Evolutionary conservation across 345 rosid species (phyloP), one percentile per base, ranked within the genome.

Genomic region (Acer negundo): DNA sequence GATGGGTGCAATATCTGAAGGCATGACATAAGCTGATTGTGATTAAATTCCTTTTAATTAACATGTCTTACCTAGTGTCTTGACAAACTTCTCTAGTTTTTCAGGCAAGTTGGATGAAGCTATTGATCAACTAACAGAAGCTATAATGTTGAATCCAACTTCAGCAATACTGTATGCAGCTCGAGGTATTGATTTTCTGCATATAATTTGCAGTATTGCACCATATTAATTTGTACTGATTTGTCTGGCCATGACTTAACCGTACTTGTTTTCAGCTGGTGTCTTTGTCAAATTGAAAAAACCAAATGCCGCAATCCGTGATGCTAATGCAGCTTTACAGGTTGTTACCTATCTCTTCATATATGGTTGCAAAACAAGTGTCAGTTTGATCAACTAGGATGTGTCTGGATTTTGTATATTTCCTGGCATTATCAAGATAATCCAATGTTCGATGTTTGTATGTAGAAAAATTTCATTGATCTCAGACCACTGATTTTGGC

Each of bases 241-340:
- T 62, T 59, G 20, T 15, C 28, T 69, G 5, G 11, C 19, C 67
- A 75, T 59, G 31, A 22, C 46, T 74, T 80, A 7, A 63, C 10
- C 23, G 64, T 75, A 47, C 77, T 75, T 80, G 23, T 81, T 74
- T 79, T 40, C 91, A 95, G 97, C 91, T 84, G 82, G 77, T 59
- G 85, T 79, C 73, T 95, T 89, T 80, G 73, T 90, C 62, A 85
- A 80, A 65, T 63, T 84, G 84, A 90, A 92, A 84, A 90, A 93
- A 85, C 97, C 97, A 23, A 87, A 87, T 83, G 95, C 98, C 67
- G 93, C 97, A 56, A 86, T 90, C 81, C 89, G 84, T 13, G 97
- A 95, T 82, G 92, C 94, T 68, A 74, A 86, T 75, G 80, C 86
- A 75, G 98, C 98, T 78, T 74, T 95, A 71, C 85, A 87, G 92